Conservation (phyloP, 2,329 filamentous ascomycete species). For the Aspergillus luchuensis region DNA sequence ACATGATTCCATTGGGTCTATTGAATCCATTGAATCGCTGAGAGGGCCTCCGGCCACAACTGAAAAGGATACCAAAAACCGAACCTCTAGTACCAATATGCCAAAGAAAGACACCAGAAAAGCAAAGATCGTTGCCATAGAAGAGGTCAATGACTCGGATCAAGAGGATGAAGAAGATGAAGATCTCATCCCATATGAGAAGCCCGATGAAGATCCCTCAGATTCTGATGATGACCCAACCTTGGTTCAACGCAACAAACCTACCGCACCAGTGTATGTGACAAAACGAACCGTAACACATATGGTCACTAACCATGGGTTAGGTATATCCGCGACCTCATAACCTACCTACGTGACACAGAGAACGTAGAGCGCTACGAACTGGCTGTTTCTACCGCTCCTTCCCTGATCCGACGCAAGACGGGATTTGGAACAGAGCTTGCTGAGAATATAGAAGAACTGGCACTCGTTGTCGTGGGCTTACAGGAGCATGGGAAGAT, state of each 20-base stretch:
- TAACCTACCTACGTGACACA: constrained; percentile 74
- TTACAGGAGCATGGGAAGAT: constrained; percentile 85
- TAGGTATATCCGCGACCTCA: constrained; percentile 79
- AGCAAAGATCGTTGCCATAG: constrained; percentile 55
- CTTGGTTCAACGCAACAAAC: constrained; percentile 78
- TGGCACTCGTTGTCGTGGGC: constrained; percentile 74
- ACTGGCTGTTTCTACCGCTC: constrained; percentile 74
- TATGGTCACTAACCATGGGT: constrained; percentile 18
- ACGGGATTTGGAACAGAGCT: constrained; percentile 86
- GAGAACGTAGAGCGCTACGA: constrained; percentile 85
- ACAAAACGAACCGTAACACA: not conserved
- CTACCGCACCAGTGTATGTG: constrained; percentile 72
- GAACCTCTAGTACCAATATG: constrained; percentile 1
- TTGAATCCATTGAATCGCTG: constrained; percentile 52
- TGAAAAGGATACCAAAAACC: constrained; percentile 18
- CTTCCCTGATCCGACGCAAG: constrained; percentile 82
- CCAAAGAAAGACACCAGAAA: not conserved
- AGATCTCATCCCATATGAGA: constrained; percentile 75
- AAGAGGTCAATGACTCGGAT: constrained; percentile 65
- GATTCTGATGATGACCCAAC: constrained; percentile 95
- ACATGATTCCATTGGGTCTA: constrained; percentile 63
- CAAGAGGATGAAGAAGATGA: constrained; percentile 61
- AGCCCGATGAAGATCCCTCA: constrained; percentile 83
- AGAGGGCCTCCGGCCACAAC: constrained; percentile 14
- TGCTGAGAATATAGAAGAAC: constrained; percentile 76